Base-by-base conservation (phyloP, 768 basidiomycete genomes). In the Exidia glandulosa region DNA sequence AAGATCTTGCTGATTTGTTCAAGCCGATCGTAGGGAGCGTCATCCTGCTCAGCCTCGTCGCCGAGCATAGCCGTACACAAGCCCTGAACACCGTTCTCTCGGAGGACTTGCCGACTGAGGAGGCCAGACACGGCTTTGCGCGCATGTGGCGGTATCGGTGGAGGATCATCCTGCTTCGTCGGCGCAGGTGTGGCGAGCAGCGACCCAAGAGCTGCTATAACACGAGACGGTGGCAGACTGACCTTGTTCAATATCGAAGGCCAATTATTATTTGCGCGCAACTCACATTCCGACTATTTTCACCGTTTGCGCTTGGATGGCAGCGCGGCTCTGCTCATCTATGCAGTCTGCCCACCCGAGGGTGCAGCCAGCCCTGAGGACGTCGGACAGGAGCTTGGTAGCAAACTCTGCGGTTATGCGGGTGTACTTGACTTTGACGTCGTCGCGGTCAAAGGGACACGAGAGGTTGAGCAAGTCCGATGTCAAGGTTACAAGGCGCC, bases 271-370 rank as follows among this genome's bases (percentile, higher is more conserved):
- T 19, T 56, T 59, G 45, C 60, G 70, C 7, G 19, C 19, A 19
- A 23, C 41, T 45, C 23, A 45, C 41, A 45, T 23, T 19, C 7
- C 52, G 57, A 61, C 41, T 58, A 76, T 86, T 68, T 75, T 90
- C 89, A 80, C 76, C 63, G 77, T 77, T 41, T 90, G 71, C 27
- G 90, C 69, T 59, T 81, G 82, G 65, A 83, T 75, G 2, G 80
- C 74, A 33, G 76, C 64, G 1, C 82, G 79, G 3, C 82, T 78
- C 16, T 84, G 66, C 52, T 73, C 68, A 59, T 84, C 77, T 27
- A 79, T 72, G 65, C 79, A 82, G 3, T 86, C 87, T 7, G 88
- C 74, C 89, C 89, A 92, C 2, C 86, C 90, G 7, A 92, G 71
- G 9, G 80, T 70, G 5, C 90, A 75, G 32, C 81, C 76, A 9